Evolutionary conservation across 2,329 filamentous ascomycete genomes (phyloP).

Genomic region (Fusarium kyushuense): DNA sequence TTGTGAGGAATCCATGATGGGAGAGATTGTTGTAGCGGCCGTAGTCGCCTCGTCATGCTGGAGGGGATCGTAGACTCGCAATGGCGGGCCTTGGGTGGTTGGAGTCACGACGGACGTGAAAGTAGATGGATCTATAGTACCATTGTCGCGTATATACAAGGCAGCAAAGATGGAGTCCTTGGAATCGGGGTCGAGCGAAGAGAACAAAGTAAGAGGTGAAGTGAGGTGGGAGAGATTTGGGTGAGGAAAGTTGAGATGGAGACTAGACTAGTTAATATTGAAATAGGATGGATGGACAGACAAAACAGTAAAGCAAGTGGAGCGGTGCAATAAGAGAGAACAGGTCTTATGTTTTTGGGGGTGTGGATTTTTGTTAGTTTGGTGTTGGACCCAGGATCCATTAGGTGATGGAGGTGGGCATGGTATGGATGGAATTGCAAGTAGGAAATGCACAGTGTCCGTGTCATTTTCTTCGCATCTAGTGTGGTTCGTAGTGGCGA

Average conservation of each 20-base stretch:
- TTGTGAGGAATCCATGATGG: conserved; percentile 48
- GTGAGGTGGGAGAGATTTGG: conserved; percentile 32
- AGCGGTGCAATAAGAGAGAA: conserved; percentile 38
- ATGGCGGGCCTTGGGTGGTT: conserved; percentile 40
- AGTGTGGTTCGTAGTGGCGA: conserved; percentile 28
- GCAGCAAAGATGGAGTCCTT: conserved; percentile 18
- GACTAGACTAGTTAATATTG: conserved; percentile 28
- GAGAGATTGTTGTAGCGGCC: conserved; percentile 38
- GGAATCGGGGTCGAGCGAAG: conserved; percentile 7
- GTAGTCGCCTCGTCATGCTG: conserved; percentile 49
- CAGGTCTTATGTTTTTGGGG: conserved; percentile 47
- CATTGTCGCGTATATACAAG: conserved; percentile 40
- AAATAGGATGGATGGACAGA: conserved; percentile 39
- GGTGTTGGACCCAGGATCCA: conserved; percentile 43
- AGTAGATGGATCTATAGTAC: conserved; percentile 43
- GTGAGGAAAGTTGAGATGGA: conserved; percentile 40
- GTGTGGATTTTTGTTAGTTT: conserved; percentile 43
- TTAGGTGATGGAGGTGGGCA: conserved; percentile 48
- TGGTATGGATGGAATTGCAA: conserved; percentile 31
- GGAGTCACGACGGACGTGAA: conserved; percentile 44
- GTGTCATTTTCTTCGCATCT: conserved; percentile 7
- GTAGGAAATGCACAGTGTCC: conserved; percentile 35
- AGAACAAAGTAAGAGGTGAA: conserved; percentile 8
- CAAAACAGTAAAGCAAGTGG: conserved; percentile 44
- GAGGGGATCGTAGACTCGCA: conserved; percentile 41